Percentiles rank a stretch among this genome's conserved stretches.
These are phyloP conservation scores for Apodospora peruviana DNA, from an alignment of 495 filamentous ascomycete genomes.

Conservation along the genomic window DNA sequence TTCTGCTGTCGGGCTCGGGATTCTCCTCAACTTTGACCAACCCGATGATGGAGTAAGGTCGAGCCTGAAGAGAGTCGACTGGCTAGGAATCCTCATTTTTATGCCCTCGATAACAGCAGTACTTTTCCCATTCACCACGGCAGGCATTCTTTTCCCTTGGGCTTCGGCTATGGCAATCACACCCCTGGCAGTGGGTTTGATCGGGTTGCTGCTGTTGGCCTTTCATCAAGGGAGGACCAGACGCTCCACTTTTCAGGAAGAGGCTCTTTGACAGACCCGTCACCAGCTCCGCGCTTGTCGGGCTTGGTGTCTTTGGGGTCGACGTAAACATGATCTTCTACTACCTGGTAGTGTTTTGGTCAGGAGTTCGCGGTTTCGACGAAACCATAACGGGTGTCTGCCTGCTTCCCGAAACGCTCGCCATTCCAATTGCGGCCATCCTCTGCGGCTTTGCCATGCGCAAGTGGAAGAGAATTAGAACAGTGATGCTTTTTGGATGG, in stretches of 20 bases:
- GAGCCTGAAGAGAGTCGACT: conserved; percentile 54
- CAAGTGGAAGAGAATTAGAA: conserved; percentile 39
- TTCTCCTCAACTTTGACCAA: conserved; percentile 33
- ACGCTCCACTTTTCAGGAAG: conserved; percentile 44
- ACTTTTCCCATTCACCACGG: conserved; percentile 52
- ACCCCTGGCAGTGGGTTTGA: conserved; percentile 48
- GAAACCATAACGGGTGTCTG: conserved; percentile 57
- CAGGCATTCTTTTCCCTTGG: conserved; percentile 52
- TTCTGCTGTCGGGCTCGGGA: conserved; percentile 26
- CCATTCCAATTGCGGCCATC: conserved; percentile 39
- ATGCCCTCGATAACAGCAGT: conserved; percentile 40
- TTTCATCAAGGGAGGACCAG: conserved; percentile 45
- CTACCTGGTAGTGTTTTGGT: conserved; percentile 63
- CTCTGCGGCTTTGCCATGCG: conserved; percentile 47
- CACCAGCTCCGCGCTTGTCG: conserved; percentile 30
- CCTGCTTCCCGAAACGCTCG: conserved; percentile 51
- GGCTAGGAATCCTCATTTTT: conserved; percentile 54
- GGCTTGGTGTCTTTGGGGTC: conserved; percentile 45
- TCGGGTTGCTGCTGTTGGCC: conserved; percentile 39
- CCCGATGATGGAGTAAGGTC: conserved; percentile 10
- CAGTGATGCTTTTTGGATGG: conserved; percentile 55
- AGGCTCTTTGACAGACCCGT: conserved; percentile 40
- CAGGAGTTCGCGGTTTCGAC: conserved; percentile 54
- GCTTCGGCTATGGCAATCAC: conserved; percentile 48
- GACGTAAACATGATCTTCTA: conserved; percentile 47